Conservation (phyloP, 1,284 basidiomycete genomes). For the Ustilago loliicola region DNA sequence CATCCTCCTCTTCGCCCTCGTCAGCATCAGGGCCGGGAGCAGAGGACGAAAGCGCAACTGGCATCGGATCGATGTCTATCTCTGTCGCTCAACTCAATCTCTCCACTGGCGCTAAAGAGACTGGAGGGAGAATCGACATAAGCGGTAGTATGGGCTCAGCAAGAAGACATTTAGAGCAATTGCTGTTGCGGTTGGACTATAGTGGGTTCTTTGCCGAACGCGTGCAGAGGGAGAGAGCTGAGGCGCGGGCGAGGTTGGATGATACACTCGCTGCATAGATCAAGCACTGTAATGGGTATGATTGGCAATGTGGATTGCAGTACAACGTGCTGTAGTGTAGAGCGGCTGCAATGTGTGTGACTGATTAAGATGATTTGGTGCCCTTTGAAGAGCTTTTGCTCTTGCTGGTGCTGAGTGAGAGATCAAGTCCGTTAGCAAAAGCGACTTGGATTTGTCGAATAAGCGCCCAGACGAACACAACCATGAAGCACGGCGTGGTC, state of each 20-base stretch:
- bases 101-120: slow-evolving; percentile 2
- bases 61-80: slow-evolving; percentile 33
- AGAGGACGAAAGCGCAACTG: slow-evolving; percentile 30
- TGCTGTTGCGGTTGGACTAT: slow-evolving; percentile 85
- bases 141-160: slow-evolving; percentile 70
- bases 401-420: slow-evolving; percentile 9
- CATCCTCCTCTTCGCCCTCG: slow-evolving; percentile 17
- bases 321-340: neutral
- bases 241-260: slow-evolving; percentile 15
- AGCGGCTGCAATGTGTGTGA: slow-evolving; percentile 1
- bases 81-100: slow-evolving; percentile 28
- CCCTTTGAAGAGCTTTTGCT: neutral
- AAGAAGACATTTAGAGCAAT: slow-evolving; percentile 83
- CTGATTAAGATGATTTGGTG: neutral
- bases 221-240: slow-evolving; percentile 27
- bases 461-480: slow-evolving; percentile 73
- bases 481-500: slow-evolving; percentile 81
- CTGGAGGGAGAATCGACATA: slow-evolving; percentile 1
- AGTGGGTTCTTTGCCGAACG: slow-evolving; percentile 79
- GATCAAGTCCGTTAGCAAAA: slow-evolving; percentile 59
- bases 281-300: neutral
- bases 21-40: slow-evolving; percentile 2
- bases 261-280: slow-evolving; percentile 3
- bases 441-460: slow-evolving; percentile 67
- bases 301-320: neutral